Conservation (phyloP, 2,329 filamentous ascomycete genomes). For the Thielaviopsis populi region DNA sequence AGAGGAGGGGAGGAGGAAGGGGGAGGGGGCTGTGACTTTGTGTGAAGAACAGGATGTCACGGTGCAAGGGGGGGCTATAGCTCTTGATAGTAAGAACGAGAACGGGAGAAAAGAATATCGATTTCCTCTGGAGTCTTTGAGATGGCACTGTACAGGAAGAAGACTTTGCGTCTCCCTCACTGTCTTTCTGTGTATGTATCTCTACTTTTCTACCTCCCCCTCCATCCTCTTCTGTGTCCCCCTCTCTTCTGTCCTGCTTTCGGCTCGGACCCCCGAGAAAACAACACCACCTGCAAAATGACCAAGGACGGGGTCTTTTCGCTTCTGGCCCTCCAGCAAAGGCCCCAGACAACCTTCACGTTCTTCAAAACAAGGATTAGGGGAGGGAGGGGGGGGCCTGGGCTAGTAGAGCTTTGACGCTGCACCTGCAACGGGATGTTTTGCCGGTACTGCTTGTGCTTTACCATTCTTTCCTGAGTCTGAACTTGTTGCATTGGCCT, state of each 20-base stretch:
- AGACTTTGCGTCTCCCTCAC: too few relatives aligned
- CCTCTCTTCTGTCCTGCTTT: background rate
- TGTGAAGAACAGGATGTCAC: background rate
- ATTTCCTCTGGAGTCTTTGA: too few relatives aligned
- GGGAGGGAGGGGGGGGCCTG: background rate
- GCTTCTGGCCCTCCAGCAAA: slow-evolving; percentile 2
- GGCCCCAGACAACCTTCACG: slow-evolving; percentile 4
- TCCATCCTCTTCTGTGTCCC: background rate
- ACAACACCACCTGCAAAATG: slow-evolving; percentile 3
- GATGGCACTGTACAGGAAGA: too few relatives aligned
- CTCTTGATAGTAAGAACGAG: background rate
- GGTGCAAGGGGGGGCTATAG: background rate
- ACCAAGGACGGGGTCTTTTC: slow-evolving; percentile 5
- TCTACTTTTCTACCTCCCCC: background rate
- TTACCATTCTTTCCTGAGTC: background rate
- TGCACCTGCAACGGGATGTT: background rate
- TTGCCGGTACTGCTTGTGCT: background rate
- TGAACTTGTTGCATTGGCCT: slow-evolving; percentile 4
- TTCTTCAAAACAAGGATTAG: slow-evolving; percentile 1
- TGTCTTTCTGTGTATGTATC: too few relatives aligned
- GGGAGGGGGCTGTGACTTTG: background rate
- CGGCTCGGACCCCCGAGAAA: background rate
- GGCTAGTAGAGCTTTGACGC: slow-evolving; percentile 1
- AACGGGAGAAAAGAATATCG: too few relatives aligned
- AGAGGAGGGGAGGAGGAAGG: background rate